Percentiles rank a stretch among this genome's conserved stretches.
These are phyloP conservation scores for Amaranthus cruentus DNA, from an alignment of 148 eudicot genomes.

Conservation along the genomic window DNA sequence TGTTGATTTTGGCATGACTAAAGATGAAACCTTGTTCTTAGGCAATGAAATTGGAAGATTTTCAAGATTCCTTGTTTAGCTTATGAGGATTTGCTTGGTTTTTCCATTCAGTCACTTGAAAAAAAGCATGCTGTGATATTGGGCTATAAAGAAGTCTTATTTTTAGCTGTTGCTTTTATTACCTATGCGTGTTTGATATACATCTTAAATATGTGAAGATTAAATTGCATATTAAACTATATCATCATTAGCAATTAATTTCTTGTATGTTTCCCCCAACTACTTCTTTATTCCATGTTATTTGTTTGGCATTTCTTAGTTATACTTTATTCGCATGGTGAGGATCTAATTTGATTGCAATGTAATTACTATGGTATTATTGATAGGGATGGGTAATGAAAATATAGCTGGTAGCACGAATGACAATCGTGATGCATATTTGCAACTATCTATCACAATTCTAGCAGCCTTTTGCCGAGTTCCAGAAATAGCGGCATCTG, in stretches of 20 bases:
- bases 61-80: too few species aligned
- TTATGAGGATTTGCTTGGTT: too few species aligned
- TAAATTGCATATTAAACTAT: background rate
- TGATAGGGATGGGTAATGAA: constrained; percentile 60
- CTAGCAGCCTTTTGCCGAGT: constrained; percentile 73
- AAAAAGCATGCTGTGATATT: background rate
- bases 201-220: background rate
- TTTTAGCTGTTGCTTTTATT: background rate
- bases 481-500: constrained; percentile 61
- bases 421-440: constrained; percentile 60
- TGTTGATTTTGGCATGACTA: too few species aligned
- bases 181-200: background rate
- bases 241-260: background rate
- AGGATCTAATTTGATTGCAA: background rate
- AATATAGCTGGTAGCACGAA: constrained; percentile 21
- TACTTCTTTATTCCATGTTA: background rate
- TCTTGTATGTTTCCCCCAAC: background rate
- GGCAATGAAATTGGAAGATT: too few species aligned
- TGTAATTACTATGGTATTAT: background rate
- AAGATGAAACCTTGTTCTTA: too few species aligned
- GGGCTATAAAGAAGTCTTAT: background rate
- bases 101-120: too few species aligned
- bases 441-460: constrained; percentile 53
- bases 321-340: background rate
- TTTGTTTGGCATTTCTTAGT: background rate